Evolutionary conservation across 2,329 filamentous ascomycete species (phyloP), one percentile per base, ranked within the genome.

Genomic region (Paecilomyces variotii): DNA sequence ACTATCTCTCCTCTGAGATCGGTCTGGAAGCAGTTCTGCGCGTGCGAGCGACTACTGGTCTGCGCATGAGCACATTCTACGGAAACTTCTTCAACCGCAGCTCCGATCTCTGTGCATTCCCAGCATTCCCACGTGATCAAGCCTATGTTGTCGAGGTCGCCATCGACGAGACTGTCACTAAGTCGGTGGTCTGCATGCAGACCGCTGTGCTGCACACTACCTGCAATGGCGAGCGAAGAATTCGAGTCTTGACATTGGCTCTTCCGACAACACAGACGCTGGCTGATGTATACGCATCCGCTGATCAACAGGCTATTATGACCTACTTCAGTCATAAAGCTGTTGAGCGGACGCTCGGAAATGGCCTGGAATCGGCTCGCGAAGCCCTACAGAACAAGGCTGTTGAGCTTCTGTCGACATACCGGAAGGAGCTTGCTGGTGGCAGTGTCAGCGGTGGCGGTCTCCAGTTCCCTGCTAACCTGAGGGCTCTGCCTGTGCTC

Each of bases 21-120:
- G 94, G 93, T 0, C 79, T 99, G 35, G 94, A 99, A 76, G 94
- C 94, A 51, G 94, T 99, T 39, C 87, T 99, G 58, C 89, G 94
- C 72, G 94, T 99, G 45, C 88, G 94, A 64, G 94, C 94, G 19
- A 97, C 92, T 1, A 97, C 92, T 26, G 94, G 94, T 56, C 79
- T 99, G 60, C 87, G 94, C 57, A 97, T 97, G 89, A 96, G 87
- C 78, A 92, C 93, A 1, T 99, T 99, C 78, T 99, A 97, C 75
- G 94, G 94, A 65, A 99, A 99, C 79, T 99, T 99, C 78, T 99
- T 99, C 82, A 99, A 97, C 80, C 85, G 94, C 66, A 96, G 91
- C 72, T 97, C 92, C 14, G 94, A 99, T 77, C 85, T 99, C 32
- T 97, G 94, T 73, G 94, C 94, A 11, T 99, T 99, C 82, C 94